Base-by-base conservation (phyloP, 305 asterid species). In the Rubia peregrina region DNA sequence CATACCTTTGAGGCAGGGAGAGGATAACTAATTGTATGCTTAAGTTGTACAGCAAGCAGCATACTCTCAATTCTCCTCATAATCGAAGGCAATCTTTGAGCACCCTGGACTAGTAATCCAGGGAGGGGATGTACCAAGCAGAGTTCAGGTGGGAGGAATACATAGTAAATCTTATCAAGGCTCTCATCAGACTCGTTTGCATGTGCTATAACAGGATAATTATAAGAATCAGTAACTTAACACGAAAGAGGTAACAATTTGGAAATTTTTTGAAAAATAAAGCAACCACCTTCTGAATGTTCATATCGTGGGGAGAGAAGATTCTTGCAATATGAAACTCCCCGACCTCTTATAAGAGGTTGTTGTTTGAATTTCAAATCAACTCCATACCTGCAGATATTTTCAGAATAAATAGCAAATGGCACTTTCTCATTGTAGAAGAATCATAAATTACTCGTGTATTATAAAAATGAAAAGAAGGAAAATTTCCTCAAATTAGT, bases 301-400 rank as follows among this genome's bases (percentile, higher is more conserved):
- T 95, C 99, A 76, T 90, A 95, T 72, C 98, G 84, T 40, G 98
- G 99, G 44, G 97, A 92, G 71, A 95, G 85, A 76, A 95, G 95
- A 84, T 92, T 92, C 84, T 92, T 95, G 97, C 98, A 92, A 77
- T 95, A 95, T 46, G 99, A 92, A 80, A 95, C 98, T 79, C 99
- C 98, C 11, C 98, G 96, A 64, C 95, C 96, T 85, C 97, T 88
- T 78, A 95, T 88, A 67, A 92, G 85, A 76, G 99, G 94, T 71
- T 90, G 99, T 36, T 86, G 81, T 79, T 86, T 87, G 76, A 85
- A 90, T 68, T 83, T 80, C 90, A 95, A 84, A 71, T 85, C 87
- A 51, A 95, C 96, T 72, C 98, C 98, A 83, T 95, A 95, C 86
- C 98, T 92, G 81, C 79, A 83, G 70, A 70, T 65, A 68, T 70